phyloP scores from a whole-genome alignment of 106 monocot species.

The Acorus gramineus region DNA sequence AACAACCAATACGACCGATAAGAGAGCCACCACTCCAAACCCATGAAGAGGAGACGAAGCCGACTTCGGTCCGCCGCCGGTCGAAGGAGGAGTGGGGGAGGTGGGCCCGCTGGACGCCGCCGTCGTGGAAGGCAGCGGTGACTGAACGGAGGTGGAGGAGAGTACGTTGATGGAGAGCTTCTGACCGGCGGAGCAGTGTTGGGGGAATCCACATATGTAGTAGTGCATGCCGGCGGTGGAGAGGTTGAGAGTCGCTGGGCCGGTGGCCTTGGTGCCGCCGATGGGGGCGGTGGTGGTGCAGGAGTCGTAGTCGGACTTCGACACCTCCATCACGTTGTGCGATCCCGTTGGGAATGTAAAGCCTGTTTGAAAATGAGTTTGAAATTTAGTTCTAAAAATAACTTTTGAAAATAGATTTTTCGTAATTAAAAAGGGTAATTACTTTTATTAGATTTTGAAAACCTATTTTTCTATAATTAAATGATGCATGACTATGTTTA shows the following conservation, averaged over 20 bases:
- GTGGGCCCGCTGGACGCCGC: neutral
- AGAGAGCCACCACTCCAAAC: neutral
- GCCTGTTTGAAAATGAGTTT: neutral
- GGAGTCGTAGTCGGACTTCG: slow-evolving; percentile 15
- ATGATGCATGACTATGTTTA: too few relatives aligned
- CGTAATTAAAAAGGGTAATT: too few relatives aligned
- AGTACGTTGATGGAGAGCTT: slow-evolving; percentile 28
- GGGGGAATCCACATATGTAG: slow-evolving; percentile 23
- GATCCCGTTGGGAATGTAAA: slow-evolving; percentile 19
- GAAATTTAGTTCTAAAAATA: too few relatives aligned
- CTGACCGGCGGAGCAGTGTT: slow-evolving; percentile 24
- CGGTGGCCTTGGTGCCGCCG: slow-evolving; percentile 4
- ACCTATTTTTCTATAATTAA: too few relatives aligned
- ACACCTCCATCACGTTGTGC: slow-evolving; percentile 22
- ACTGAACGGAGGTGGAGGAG: neutral
- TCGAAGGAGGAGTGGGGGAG: neutral
- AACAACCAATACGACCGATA: too few relatives aligned
- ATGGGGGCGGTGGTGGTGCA: slow-evolving; percentile 17
- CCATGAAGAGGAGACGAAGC: neutral
- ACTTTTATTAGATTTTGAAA: too few relatives aligned
- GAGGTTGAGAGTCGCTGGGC: slow-evolving; percentile 24
- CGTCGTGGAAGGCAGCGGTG: too few relatives aligned
- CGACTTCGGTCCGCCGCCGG: neutral
- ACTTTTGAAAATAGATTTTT: too few relatives aligned
- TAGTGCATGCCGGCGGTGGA: slow-evolving; percentile 11